Evolutionary conservation across 495 filamentous ascomycete species (phyloP), one percentile per base, ranked within the genome.

Genomic region (Penicillium lividum): DNA sequence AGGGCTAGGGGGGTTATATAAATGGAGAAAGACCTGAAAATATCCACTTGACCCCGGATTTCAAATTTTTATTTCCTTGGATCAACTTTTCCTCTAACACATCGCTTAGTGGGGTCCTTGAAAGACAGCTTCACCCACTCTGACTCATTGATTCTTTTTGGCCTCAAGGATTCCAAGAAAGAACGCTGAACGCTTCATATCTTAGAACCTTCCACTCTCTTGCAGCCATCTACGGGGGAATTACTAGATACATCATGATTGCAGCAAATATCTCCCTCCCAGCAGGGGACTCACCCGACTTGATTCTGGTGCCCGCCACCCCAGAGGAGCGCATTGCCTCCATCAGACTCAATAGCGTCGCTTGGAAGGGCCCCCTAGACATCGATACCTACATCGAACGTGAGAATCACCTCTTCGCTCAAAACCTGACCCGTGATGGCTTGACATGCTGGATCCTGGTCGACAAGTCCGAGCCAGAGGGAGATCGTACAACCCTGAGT

Each of bases 361-460:
- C 80, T 57, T 97, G 92, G 92, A 84, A 88, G 18, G 84, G 85
- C 16, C 80, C 83, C 0, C 72, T 97, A 11, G 73, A 82, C 5
- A 56, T 87, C 2, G 73, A 86, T 9, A 79, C 84, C 45, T 98
- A 98, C 68, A 82, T 96, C 42, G 73, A 77, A 15, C 89, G 94
- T 36, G 94, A 98, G 73, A 73, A 80, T 25, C 82, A 86, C 63
- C 83, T 97, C 3, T 73, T 75, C 6, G 80, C 80, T n/a, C 85
- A 90, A 49, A 75, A 78, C 0, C 76, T 95, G 22, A 86, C 89
- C 31, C 79, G 81, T 47, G 76, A 94, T 66, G 90, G 89, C 42
- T 74, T 97, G 43, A 90, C 87, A 10, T 85, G 87, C 68, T 98
- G 94, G 94, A 84, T 96, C 58, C 82, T 98, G 3, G 88, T 92